These are phyloP conservation scores for Lyophyllum atratum DNA, from an alignment of 768 basidiomycete species.

Conservation along the genomic window DNA sequence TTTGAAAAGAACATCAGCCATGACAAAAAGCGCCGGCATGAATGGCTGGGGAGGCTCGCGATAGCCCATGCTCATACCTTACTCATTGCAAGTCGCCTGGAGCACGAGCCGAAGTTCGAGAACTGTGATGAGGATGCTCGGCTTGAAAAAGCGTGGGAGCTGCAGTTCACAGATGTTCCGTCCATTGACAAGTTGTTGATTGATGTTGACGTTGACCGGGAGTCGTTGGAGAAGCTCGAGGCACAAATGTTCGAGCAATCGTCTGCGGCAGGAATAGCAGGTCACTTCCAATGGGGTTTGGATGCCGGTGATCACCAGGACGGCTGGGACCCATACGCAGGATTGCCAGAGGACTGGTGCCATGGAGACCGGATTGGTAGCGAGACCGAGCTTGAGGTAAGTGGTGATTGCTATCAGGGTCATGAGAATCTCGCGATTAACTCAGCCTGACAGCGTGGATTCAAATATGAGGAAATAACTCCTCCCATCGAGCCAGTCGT, in stretches of 20 bases:
- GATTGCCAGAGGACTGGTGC: conserved; percentile 11
- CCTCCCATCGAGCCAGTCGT: too few relatives aligned
- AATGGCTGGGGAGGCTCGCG: not conserved
- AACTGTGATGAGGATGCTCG: not conserved
- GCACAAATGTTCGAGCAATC: conserved; percentile 17
- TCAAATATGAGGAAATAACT: too few relatives aligned
- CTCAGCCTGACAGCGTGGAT: too few relatives aligned
- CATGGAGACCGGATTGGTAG: conserved; percentile 8
- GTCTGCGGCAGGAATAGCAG: conserved; percentile 11
- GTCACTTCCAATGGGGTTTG: conserved; percentile 18
- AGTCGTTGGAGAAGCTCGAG: conserved; percentile 9
- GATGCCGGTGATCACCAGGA: conserved; percentile 24
- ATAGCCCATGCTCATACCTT: conserved; percentile 4
- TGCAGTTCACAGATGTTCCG: not conserved
- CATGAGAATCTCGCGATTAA: too few relatives aligned
- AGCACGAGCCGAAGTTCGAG: not conserved
- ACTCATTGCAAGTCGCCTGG: conserved; percentile 8
- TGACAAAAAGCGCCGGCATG: not conserved
- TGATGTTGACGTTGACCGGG: conserved; percentile 4
- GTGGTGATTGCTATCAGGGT: not conserved
- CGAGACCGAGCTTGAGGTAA: conserved; percentile 1
- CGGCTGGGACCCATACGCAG: conserved; percentile 17
- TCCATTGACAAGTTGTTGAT: not conserved
- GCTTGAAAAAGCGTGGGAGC: not conserved
- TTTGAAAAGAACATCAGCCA: conserved; percentile 5